Base-by-base conservation (phyloP, 2,329 filamentous ascomycete genomes). In the Arthroderma sp. region DNA sequence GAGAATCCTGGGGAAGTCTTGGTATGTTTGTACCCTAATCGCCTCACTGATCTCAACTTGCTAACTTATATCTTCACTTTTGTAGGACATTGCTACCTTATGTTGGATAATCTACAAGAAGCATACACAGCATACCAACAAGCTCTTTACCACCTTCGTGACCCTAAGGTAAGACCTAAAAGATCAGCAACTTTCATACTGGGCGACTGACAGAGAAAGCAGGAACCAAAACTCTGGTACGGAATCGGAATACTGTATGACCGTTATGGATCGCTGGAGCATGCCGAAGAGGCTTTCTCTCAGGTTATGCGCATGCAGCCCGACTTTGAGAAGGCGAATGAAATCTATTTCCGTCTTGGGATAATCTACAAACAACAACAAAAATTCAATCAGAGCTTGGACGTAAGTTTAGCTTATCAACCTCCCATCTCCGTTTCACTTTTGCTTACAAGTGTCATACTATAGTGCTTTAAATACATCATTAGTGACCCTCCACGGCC, bases 291-390 rank as follows among this genome's bases (percentile, higher is more conserved):
- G 62, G 91, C 91, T 4, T 96, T 96, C 61, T 95, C 89, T 2
- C 86, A 96, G 60, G 91, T 98, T 50, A 96, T 98, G 91, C 83
- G 86, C 54, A 96, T 98, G 82, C 83, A 94, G 57, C 91, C 89
- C 4, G 82, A 87, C 55, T 96, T 96, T 55, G 91, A 98, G 59
- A 98, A 98, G 73, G 88, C 89, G 46, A 96, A 96, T 58, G 91
- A 98, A 63, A 96, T 98, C 44, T 98, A 96, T 65, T 98, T 98
- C 68, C 80, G 91, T 29, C 75, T 98, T 6, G 91, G 91, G n/a
- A 98, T 98, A 69, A 96, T 98, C 53, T 96, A 96, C 71, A 98
- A 98, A 64, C 89, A 96, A 58, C 91, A 96, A 61, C 82, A 88
- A 50, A 96, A 96, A 63, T 98, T 88, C 62, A 73, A 73, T 43